phyloP scores from a whole-genome alignment of 164 flowering plant genomes.

The Stephania yunnanensis region DNA sequence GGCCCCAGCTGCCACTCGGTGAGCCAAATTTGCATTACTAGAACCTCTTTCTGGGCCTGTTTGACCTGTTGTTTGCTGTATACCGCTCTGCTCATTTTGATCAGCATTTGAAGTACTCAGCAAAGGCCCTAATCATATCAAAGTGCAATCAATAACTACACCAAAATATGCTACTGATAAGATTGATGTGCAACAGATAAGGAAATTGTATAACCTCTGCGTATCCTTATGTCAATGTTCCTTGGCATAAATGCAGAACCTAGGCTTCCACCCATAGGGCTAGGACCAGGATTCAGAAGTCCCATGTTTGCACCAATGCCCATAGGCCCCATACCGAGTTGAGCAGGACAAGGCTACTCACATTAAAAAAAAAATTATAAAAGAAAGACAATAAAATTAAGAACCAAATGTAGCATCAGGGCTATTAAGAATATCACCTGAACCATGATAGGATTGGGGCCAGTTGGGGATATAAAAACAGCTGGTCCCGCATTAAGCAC shows the following conservation, averaged over 20 bases:
- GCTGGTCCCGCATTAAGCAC: conserved; percentile 94
- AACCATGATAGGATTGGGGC: conserved; percentile 94
- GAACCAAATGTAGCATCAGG: not conserved
- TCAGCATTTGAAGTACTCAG: conserved; percentile 16
- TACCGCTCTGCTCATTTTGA: conserved; percentile 42
- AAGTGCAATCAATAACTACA: not conserved
- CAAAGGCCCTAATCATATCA: conserved; percentile 18
- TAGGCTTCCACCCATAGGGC: conserved; percentile 38
- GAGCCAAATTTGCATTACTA: conserved; percentile 25
- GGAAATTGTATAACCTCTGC: conserved; percentile 44
- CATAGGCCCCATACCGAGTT: conserved; percentile 52
- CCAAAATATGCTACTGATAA: not conserved
- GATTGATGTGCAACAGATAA: not conserved
- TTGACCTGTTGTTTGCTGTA: conserved; percentile 38
- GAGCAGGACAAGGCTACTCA: conserved; percentile 70
- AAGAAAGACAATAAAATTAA: not conserved
- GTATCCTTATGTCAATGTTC: conserved; percentile 77
- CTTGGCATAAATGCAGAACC: conserved; percentile 60
- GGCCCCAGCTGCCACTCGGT: conserved; percentile 29
- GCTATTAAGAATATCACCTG: conserved; percentile 44
- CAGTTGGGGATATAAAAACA: conserved; percentile 67
- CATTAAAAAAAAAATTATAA: conserved; percentile 8
- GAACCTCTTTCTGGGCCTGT: conserved; percentile 25
- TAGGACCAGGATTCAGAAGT: conserved; percentile 37
- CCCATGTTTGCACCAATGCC: conserved; percentile 49